Percentiles rank a stretch among this genome's conserved stretches.
These are phyloP conservation scores for Boletus hoseneyae DNA, from an alignment of 1,284 basidiomycete species.

Conservation along the genomic window DNA sequence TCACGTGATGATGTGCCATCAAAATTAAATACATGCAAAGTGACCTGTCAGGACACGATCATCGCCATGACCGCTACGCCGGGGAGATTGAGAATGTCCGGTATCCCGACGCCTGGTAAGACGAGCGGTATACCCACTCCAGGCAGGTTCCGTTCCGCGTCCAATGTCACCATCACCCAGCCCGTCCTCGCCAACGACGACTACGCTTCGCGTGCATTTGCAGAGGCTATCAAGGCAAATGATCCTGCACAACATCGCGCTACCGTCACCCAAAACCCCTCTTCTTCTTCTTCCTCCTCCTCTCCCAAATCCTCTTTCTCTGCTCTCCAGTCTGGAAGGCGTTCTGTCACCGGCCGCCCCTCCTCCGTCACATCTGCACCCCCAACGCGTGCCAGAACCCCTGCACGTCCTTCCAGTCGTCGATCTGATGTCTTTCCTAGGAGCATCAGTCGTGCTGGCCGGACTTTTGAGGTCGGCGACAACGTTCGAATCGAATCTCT, in stretches of 20 bases:
- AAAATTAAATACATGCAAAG: not conserved
- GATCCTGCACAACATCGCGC: constrained; percentile 68
- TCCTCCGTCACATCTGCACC: constrained; percentile 48
- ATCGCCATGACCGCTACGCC: constrained; percentile 44
- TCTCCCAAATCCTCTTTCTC: constrained; percentile 40
- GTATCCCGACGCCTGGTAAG: constrained; percentile 59
- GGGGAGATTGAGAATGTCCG: constrained; percentile 51
- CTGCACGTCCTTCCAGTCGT: constrained; percentile 55
- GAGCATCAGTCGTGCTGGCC: constrained; percentile 42
- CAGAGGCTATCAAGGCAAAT: constrained; percentile 73
- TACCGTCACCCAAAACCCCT: constrained; percentile 38
- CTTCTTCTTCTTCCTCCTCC: constrained; percentile 43
- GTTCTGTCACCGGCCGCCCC: constrained; percentile 42
- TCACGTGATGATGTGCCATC: constrained; percentile 23
- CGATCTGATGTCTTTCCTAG: constrained; percentile 55
- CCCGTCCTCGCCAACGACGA: constrained; percentile 42
- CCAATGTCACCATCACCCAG: constrained; percentile 40
- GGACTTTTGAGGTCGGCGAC: constrained; percentile 69
- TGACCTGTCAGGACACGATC: not conserved
- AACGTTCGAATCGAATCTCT: constrained; percentile 81
- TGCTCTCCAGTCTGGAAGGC: constrained; percentile 37
- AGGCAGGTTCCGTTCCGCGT: constrained; percentile 64
- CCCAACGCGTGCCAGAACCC: constrained; percentile 49
- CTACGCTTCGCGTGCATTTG: constrained; percentile 62
- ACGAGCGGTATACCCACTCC: constrained; percentile 63